Evolutionary conservation across 2,329 filamentous ascomycete genomes (phyloP).

Genomic region (Chaetomium sp.): DNA sequence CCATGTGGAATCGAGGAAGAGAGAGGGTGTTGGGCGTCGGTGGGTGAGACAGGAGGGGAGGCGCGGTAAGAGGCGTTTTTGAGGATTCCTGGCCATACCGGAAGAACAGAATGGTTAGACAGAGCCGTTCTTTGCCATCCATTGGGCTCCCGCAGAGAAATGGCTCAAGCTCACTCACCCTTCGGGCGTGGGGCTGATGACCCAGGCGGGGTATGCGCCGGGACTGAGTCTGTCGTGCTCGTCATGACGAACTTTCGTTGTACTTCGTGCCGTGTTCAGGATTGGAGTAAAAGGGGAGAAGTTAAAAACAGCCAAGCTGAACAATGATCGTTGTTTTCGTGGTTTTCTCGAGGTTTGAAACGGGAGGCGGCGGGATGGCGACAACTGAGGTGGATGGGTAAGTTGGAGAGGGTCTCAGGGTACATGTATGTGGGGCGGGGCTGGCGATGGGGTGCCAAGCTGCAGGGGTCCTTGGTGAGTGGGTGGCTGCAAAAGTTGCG

Average conservation of each 20-base stretch:
- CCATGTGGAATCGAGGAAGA: slow-evolving; percentile 17
- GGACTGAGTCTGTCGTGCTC: slow-evolving; percentile 1
- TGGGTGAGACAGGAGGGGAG: slow-evolving; percentile 46
- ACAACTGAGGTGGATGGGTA: not conserved
- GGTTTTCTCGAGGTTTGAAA: not conserved
- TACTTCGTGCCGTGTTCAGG: not conserved
- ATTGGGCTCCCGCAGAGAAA: not conserved
- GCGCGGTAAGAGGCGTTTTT: slow-evolving; percentile 71
- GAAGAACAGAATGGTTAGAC: not conserved
- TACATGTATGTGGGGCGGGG: not conserved
- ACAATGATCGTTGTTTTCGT: not conserved
- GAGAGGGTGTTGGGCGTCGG: slow-evolving; percentile 25
- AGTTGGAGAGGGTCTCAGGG: not conserved
- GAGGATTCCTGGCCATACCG: slow-evolving; percentile 63
- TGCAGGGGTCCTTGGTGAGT: not conserved
- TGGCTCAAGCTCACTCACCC: slow-evolving; percentile 30
- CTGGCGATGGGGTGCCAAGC: not conserved
- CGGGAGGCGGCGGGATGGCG: not conserved
- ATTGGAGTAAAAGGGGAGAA: not conserved
- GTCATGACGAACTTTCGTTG: slow-evolving; percentile 1
- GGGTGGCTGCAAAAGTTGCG: too few species aligned
- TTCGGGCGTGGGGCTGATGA: slow-evolving; percentile 39
- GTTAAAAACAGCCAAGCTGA: not conserved
- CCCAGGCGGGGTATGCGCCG: slow-evolving; percentile 37
- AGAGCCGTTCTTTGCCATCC: not conserved